Evolutionary conservation across 345 rosid genomes (phyloP).

Genomic region (Salix dunnii): DNA sequence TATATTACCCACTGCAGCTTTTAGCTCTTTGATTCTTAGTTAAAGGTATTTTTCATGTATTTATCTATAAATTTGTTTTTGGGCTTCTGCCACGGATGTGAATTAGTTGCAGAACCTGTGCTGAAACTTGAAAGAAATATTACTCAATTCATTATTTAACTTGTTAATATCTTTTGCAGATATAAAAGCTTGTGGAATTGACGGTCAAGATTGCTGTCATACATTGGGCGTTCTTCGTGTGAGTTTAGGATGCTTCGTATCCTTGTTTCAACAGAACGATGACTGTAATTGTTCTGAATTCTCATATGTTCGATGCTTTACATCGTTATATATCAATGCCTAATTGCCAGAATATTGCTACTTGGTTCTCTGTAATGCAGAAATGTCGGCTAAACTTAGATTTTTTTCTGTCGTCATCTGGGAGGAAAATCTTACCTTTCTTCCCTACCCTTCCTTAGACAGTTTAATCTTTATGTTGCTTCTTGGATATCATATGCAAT

Average conservation of each 20-base stretch:
- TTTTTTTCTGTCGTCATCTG: no score
- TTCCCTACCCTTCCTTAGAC: neutral
- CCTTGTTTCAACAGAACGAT: conserved; percentile 20
- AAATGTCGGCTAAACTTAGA: neutral
- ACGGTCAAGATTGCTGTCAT: conserved; percentile 54
- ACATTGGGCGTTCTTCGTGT: conserved; percentile 82
- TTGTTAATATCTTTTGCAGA: conserved; percentile 39
- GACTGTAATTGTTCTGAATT: neutral
- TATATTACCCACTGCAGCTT: no score
- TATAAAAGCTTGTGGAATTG: conserved; percentile 58
- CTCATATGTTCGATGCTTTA: neutral
- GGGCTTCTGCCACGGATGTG: no score
- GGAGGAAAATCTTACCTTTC: neutral
- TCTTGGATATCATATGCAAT: no score
- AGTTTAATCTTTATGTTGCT: no score
- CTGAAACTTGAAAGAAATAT: neutral
- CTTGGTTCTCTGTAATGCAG: neutral
- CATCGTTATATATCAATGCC: neutral
- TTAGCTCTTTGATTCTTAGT: no score
- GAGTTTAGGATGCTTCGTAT: conserved; percentile 93
- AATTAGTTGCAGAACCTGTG: no score
- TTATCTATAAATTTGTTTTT: no score
- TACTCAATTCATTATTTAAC: neutral
- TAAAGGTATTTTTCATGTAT: no score
- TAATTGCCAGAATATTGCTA: neutral